Conservation (phyloP, 768 basidiomycete genomes). For the Russula lepida region DNA sequence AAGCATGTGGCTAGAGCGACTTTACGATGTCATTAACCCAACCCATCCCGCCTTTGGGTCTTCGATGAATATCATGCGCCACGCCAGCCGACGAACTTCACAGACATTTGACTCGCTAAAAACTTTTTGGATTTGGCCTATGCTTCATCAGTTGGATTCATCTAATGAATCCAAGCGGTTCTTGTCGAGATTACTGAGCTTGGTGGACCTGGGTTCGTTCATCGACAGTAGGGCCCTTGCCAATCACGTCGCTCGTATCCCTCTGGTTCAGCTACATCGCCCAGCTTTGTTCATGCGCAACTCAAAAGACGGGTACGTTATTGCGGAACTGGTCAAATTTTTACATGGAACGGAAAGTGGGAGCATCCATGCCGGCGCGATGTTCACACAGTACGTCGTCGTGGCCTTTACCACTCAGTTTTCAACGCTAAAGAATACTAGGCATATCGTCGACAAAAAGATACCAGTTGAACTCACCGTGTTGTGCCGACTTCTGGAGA, state of each 20-base stretch:
- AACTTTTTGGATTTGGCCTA: constrained; percentile 14
- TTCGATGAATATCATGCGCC: background rate
- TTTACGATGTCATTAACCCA: constrained; percentile 16
- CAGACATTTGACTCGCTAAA: constrained; percentile 2
- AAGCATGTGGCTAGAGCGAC: constrained; percentile 17
- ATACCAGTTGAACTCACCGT: constrained; percentile 4
- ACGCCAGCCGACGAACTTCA: background rate
- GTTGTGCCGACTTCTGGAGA: constrained; percentile 14
- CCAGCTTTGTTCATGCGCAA: background rate
- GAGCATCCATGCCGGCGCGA: constrained; percentile 2
- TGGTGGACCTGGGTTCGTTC: constrained; percentile 14
- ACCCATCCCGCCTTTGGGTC: constrained; percentile 9
- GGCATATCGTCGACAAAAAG: constrained; percentile 3
- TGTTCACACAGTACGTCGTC: constrained; percentile 5
- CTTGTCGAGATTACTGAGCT: constrained; percentile 8
- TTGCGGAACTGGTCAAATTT: constrained; percentile 3
- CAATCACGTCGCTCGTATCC: constrained; percentile 5
- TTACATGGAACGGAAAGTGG: background rate
- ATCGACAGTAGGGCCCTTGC: constrained; percentile 9
- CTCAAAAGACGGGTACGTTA: background rate
- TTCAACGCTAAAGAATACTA: background rate
- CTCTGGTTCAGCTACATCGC: background rate
- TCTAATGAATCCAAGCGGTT: background rate
- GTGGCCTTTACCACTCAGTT: too few species aligned
- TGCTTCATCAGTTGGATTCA: background rate